Base-by-base conservation (phyloP, 371 early-diverging fungal species). In the Amoeboaphelidium protococcarum region DNA sequence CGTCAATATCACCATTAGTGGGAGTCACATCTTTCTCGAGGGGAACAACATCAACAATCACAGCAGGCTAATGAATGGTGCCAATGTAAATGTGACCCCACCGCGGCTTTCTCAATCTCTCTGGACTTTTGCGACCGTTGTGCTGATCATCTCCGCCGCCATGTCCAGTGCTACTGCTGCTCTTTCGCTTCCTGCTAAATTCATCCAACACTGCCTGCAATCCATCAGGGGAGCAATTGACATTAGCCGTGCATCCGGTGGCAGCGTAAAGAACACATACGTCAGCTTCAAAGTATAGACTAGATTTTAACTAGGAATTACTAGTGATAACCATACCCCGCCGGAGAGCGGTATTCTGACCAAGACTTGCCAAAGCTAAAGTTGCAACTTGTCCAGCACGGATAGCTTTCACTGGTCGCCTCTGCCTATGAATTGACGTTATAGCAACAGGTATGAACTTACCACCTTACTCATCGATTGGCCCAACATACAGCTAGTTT, bases 281-380 rank as follows among this genome's bases (percentile, higher is more conserved):
- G 65, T 44, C 3, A 62, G 58, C 66, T 4, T 63, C 58, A 19
- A 68, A 55, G 42, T 61, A 61, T 62, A 60, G 61, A 12, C 16
- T 41, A 0, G 50, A 25, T 6, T 13, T 50, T 27, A 26, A 23
- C 3, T 52, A 21, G 12, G 55, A 47, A 1, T 16, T 6, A 0
- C n/a, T 22, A 12, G 62, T 43, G 2, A 67, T 22, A 1, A 61
- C 58, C 48, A 63, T 61, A 10, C 67, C 67, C 40, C 58, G 54
- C 23, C 67, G 54, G 2, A 67, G 31, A 31, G 48, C 41, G 52
- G 62, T 60, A 20, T 54, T 27, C 47, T 26, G 12, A 40, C 23
- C 20, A 2, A 52, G 31, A 45, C 62, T 61, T 10, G 26, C 44
- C 49, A 68, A 20, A 12, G 65, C 66, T 27, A 48, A 51, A 13